Base-by-base conservation (phyloP, 345 rosid species). In the Aurinia saxatilis region DNA sequence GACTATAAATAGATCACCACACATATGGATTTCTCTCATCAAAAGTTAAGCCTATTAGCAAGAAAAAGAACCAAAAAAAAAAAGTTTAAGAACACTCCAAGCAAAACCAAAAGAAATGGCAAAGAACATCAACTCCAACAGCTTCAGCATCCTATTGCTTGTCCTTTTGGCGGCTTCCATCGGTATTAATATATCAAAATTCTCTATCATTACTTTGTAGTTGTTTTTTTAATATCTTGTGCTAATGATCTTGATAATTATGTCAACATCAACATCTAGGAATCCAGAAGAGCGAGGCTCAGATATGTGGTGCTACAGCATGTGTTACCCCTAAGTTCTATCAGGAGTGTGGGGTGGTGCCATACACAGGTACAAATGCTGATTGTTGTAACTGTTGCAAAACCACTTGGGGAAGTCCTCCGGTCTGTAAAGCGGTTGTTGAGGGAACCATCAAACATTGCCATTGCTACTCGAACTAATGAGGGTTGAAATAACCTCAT, bases 391-490 rank as follows among this genome's bases (percentile, higher is more conserved):
- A 6, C 2, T 58, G 63, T 58, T 44, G 63, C 18, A 1, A 3
- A 30, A 0, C 1, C 11, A 31, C 0, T 7, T 17, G 1, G 3
- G 39, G 38, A 16, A 30, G 12, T 41, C 12, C 50, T 16, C 17
- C 29, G 16, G 40, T 11, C 2, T 44, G 38, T 58, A 2, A 1
- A 3, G 63, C 29, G 2, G 4, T 7, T 17, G 50, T 58, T 42
- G 63, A 58, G 8, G 39, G 29, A 29, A 5, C 0, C 17, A 17
- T 6, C 1, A 0, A 1, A 4, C 63, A 58, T 17, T 58, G 66
- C 35, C 66, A 61, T 23, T 61, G 66, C 67, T 62, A 62, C 9
- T n/a, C n/a, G n/a, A n/a, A n/a, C n/a, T n/a, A 8, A 8, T 25
- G 16, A 59, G 23, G 15, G 8, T 30, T 40, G 11, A 40, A 30